These are phyloP conservation scores for Metschnikowia arizonensis DNA, from an alignment of 805 yeast genomes.

Conservation along the genomic window DNA sequence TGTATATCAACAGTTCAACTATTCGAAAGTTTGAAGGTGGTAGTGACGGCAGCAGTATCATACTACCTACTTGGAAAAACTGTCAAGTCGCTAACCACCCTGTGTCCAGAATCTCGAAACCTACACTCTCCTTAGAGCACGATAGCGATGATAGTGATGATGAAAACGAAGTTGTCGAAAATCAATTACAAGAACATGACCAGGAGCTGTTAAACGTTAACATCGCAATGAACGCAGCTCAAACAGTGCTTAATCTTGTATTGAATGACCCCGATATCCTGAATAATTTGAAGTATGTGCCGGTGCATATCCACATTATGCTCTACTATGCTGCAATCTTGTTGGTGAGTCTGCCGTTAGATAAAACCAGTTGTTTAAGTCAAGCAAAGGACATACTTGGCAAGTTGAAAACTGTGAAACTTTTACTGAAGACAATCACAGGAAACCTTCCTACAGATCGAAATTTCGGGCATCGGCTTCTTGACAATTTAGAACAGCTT, in stretches of 20 bases:
- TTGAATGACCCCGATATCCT: conserved; percentile 56
- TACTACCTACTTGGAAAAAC: conserved; percentile 34
- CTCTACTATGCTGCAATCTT: conserved; percentile 61
- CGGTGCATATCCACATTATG: conserved; percentile 72
- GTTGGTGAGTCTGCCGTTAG: conserved; percentile 45
- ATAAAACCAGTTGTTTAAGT: conserved; percentile 13
- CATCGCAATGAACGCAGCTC: conserved; percentile 60
- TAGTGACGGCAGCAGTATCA: conserved; percentile 20
- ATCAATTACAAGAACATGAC: conserved; percentile 23
- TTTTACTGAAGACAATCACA: conserved; percentile 40
- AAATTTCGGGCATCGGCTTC: conserved; percentile 44
- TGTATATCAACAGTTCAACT: conserved; percentile 60
- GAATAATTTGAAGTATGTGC: conserved; percentile 55
- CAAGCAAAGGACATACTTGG: conserved; percentile 27
- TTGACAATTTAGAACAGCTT: conserved; percentile 31
- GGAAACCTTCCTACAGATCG: conserved; percentile 51
- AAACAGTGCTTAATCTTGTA: conserved; percentile 55
- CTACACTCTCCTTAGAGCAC: conserved; percentile 1
- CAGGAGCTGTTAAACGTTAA: conserved; percentile 37
- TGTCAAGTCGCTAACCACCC: not conserved
- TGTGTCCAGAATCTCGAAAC: not conserved
- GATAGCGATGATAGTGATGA: conserved; percentile 17
- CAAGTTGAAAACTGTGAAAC: conserved; percentile 41
- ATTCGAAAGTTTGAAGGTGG: conserved; percentile 40
- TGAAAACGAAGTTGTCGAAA: conserved; percentile 21